Evolutionary conservation across 192 early-diverging fungal genomes (phyloP).

Genomic region (Obelidium mucronatum): DNA sequence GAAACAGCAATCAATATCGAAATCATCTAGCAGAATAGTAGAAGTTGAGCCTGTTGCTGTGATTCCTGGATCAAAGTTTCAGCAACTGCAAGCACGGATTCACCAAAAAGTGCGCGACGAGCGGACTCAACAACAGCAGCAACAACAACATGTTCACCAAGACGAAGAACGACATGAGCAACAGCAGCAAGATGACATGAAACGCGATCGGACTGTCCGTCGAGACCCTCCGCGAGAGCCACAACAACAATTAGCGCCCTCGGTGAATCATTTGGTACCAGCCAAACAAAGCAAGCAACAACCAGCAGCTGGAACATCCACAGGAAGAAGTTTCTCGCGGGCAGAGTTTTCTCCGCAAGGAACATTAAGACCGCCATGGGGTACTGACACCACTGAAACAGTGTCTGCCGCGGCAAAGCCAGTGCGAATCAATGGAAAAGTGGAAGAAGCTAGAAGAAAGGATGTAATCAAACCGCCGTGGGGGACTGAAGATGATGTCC

Average conservation of each 20-base stretch:
- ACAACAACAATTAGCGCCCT: neutral
- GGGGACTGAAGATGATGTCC: conserved; percentile 7
- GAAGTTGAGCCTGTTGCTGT: no score
- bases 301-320: neutral
- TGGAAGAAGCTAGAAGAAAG: neutral
- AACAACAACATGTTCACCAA: no score
- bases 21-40: neutral
- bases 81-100: no score
- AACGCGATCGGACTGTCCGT: neutral
- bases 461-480: neutral
- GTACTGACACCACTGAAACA: neutral
- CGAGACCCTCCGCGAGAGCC: neutral
- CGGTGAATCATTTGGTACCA: neutral
- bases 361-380: conserved; percentile 8
- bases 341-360: neutral
- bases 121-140: no score
- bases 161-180: no score
- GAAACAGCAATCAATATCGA: neutral
- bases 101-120: no score
- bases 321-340: neutral
- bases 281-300: neutral
- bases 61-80: no score
- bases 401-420: neutral
- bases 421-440: neutral
- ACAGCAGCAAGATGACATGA: no score